Conservation (phyloP, 73 alveolate genomes). For the Uronychia binucleata region DNA sequence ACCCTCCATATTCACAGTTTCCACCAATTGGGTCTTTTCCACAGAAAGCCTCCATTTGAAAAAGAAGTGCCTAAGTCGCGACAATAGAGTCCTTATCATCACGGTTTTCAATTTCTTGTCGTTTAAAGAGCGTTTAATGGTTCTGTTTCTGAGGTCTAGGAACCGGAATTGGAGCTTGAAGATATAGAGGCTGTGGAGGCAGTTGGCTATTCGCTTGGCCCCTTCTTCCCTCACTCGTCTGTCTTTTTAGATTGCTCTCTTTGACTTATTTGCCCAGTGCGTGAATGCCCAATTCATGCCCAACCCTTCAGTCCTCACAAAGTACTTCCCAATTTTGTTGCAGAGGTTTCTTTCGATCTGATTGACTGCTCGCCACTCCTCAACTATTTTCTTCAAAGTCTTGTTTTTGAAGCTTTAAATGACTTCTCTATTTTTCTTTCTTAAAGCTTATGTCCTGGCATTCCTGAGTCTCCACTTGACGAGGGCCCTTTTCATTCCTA, state of each 20-base stretch:
- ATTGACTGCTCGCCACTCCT: constrained; percentile 14
- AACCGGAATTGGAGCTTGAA: constrained; percentile 11
- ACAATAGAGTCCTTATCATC: background rate
- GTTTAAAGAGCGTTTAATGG: constrained; percentile 21
- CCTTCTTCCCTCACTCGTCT: constrained; percentile 32
- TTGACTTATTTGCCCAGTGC: constrained; percentile 5
- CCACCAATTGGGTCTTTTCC: constrained; percentile 14
- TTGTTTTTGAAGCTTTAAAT: constrained; percentile 6
- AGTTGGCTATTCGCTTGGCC: background rate
- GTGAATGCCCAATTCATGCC: constrained; percentile 22
- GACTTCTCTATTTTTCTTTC: constrained; percentile 25
- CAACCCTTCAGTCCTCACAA: constrained; percentile 11
- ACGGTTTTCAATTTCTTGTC: constrained; percentile 8
- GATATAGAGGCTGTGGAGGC: constrained; percentile 9
- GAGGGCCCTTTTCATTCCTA: constrained; percentile 7
- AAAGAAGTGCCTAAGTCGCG: background rate
- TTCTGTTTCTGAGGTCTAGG: constrained; percentile 21
- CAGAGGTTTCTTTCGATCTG: constrained; percentile 15
- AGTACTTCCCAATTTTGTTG: constrained; percentile 17
- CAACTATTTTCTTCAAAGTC: background rate
- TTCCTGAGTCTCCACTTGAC: constrained; percentile 36
- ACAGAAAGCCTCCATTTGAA: constrained; percentile 43
- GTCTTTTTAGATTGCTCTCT: constrained; percentile 9
- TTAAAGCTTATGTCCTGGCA: constrained; percentile 19
- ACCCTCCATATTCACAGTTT: constrained; percentile 41